Base-by-base conservation (phyloP, 768 basidiomycete genomes). In the Lactifluus volemus region DNA sequence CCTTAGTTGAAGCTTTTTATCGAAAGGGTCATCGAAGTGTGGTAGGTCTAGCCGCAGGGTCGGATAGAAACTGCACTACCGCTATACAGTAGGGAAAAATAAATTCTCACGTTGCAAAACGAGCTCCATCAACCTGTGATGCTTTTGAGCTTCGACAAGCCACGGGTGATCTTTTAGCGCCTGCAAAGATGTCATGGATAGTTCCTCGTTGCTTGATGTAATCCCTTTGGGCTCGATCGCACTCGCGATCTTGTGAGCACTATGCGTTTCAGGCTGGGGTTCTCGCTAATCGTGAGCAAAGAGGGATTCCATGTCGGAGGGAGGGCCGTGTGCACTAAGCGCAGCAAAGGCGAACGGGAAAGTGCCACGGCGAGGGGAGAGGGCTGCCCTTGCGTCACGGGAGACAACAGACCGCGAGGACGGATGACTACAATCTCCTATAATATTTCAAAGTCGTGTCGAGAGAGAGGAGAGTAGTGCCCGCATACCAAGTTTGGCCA, bases 401-500 rank as follows among this genome's bases (percentile, higher is more conserved):
- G 17, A 1, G 30, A 36, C 14, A 63, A 32, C 17, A 63, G 52
- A 1, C 49, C 8, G 21, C 61, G 52, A 39, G 61, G 52, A 19
- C 53, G 52, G 45, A 63, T 38, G 7, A 44, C 10, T 17, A 15
- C 52, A 9, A 19, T 17, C 11, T 63, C 61, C 57, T 63, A 21
- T 41, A 32, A 32, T 29, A 14, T 4, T 10, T 11, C 15, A 51
- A 14, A 50, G 39, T 9, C 5, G 5, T n/a, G 0, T 55, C 30
- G 41, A n/a, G 15, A 4, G 3, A 19, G 6, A 8, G 42, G 17
- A 17, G 41, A 41, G 41, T 15, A n/a, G n/a, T n/a, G n/a, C n/a
- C n/a, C n/a, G n/a, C n/a, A 19, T 54, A 63, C 61, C 61, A 63
- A 10, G 52, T 55, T 49, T 58, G 51, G 44, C 61, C 61, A 63